These are phyloP conservation scores for Lentinus tigrinus DNA, from an alignment of 768 basidiomycete genomes.

Conservation along the genomic window DNA sequence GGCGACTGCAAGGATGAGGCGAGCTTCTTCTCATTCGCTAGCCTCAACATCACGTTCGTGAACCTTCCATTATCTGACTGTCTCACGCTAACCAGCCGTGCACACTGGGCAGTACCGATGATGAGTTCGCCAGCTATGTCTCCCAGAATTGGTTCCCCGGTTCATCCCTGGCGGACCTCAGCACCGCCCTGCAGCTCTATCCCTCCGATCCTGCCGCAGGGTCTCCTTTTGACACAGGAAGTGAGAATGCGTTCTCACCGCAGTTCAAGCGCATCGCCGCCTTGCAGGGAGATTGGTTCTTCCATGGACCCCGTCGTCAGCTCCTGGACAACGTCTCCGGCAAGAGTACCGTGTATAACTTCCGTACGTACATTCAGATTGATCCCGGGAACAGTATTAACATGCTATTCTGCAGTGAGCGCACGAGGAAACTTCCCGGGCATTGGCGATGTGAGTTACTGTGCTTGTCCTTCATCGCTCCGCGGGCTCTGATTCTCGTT, in stretches of 20 bases:
- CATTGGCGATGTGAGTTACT: slow-evolving; percentile 1
- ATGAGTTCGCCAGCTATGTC: not conserved
- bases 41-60: slow-evolving; percentile 5
- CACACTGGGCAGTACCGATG: not conserved
- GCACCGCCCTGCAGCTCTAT: slow-evolving; percentile 1
- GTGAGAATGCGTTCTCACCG: slow-evolving; percentile 3
- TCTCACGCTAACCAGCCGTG: not conserved
- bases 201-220: slow-evolving; percentile 17
- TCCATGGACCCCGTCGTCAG: slow-evolving; percentile 20
- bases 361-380: not conserved
- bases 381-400: not conserved
- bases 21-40: slow-evolving; percentile 9
- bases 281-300: slow-evolving; percentile 22
- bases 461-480: not conserved
- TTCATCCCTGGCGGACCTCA: not conserved
- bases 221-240: slow-evolving; percentile 23
- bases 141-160: not conserved
- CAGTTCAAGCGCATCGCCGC: slow-evolving; percentile 28
- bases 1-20: slow-evolving; percentile 19
- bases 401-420: not conserved
- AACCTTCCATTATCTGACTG: not conserved
- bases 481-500: no score
- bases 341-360: slow-evolving; percentile 6
- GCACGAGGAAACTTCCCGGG: not conserved
- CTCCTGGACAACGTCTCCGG: slow-evolving; percentile 1